Conservation (phyloP, 805 yeast species). For the Candida gorgasii region DNA sequence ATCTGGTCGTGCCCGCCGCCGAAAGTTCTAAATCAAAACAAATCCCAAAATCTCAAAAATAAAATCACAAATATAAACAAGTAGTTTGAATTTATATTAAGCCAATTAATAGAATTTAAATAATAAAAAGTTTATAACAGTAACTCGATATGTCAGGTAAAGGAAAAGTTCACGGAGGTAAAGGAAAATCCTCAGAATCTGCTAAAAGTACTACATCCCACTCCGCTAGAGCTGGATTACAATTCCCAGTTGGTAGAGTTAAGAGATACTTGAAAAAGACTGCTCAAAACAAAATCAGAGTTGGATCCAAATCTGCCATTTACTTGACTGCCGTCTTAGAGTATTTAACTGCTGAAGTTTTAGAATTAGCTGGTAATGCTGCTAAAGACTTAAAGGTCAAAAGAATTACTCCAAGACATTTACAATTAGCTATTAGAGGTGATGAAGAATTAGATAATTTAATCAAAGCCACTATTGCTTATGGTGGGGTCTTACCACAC, state of each 20-base stretch:
- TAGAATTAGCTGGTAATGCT: slow-evolving; percentile 97
- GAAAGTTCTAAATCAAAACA: slow-evolving; percentile 11
- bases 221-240: slow-evolving; percentile 92
- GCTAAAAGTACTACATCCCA: slow-evolving; percentile 82
- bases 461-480: slow-evolving; percentile 93
- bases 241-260: slow-evolving; percentile 98
- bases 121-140: slow-evolving; percentile 3
- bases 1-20: neutral
- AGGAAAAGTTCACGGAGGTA: slow-evolving; percentile 96
- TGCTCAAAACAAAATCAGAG: slow-evolving; percentile 80
- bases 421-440: slow-evolving; percentile 95
- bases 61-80: slow-evolving; percentile 8
- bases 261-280: slow-evolving; percentile 92
- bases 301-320: slow-evolving; percentile 86
- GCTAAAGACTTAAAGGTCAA: slow-evolving; percentile 94
- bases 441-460: slow-evolving; percentile 96
- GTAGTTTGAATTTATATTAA: neutral
- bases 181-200: slow-evolving; percentile 80
- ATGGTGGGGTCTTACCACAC: slow-evolving; percentile 97
- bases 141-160: slow-evolving; percentile 60
- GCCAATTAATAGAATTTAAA: neutral
- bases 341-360: slow-evolving; percentile 93
- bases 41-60: slow-evolving; percentile 10
- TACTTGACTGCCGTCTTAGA: slow-evolving; percentile 95
- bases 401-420: slow-evolving; percentile 97